Conservation (phyloP, 2,329 filamentous ascomycete genomes). For the Claviceps paspali region DNA sequence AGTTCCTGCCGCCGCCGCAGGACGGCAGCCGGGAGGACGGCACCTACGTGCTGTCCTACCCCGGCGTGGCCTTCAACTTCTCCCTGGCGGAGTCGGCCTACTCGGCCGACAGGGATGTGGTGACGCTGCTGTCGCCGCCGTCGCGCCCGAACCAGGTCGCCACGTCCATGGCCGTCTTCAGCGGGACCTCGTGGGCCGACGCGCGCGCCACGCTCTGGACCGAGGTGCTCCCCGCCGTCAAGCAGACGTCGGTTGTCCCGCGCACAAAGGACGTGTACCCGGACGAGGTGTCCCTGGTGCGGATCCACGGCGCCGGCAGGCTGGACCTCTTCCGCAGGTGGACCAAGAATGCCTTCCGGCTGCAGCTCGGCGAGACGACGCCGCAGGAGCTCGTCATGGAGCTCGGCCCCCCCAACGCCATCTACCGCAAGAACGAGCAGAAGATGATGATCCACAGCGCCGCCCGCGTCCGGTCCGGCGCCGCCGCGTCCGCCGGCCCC, state of each 20-base stretch:
- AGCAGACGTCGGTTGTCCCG: constrained; percentile 51
- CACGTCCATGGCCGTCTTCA: constrained; percentile 79
- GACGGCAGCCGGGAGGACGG: constrained; percentile 39
- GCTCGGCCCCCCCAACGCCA: constrained; percentile 82
- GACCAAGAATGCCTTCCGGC: constrained; percentile 50
- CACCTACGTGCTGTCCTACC: constrained; percentile 84
- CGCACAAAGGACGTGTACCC: constrained; percentile 68
- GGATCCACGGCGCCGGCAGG: constrained; percentile 61
- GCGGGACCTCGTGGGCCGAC: constrained; percentile 80
- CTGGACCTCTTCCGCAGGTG: constrained; percentile 64
- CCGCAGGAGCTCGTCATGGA: constrained; percentile 85
- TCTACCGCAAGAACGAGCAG: constrained; percentile 82
- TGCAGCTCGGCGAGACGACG: constrained; percentile 71
- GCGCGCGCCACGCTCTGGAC: constrained; percentile 65
- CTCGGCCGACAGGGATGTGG: constrained; percentile 64
- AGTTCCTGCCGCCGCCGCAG: constrained; percentile 63
- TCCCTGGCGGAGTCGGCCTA: constrained; percentile 60
- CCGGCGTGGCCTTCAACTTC: constrained; percentile 87
- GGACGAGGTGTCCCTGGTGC: constrained; percentile 73
- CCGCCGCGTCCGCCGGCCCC: constrained; percentile 11
- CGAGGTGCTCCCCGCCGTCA: constrained; percentile 55
- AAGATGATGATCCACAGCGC: constrained; percentile 68
- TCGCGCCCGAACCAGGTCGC: constrained; percentile 62
- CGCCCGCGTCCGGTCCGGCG: constrained; percentile 10
- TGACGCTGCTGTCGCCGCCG: constrained; percentile 67